Evolutionary conservation across 1,139 yeast genomes (phyloP), one percentile per base, ranked within the genome.

Genomic region (Debaryomyces coudertii): DNA sequence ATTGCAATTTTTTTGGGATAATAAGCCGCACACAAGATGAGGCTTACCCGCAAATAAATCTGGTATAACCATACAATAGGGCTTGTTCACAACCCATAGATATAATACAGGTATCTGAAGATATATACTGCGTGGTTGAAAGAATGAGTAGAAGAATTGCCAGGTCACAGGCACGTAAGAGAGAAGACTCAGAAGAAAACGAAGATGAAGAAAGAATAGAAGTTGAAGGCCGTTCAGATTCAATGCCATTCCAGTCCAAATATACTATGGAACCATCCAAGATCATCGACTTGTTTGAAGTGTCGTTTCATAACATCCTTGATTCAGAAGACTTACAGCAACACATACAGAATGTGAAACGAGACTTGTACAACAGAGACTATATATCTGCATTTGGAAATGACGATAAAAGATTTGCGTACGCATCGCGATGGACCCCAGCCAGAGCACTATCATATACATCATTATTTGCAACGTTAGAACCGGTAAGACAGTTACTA

Each of bases 401-500:
- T 43, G 84, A 79, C 46, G 78, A 74, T 44, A 84, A 86, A 55
- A 69, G 95, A 41, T 77, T 78, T 54, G 96, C 95, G 0, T 90
- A 90, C 58, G 88, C 85, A 12, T 80, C 85, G 16, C 70, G 97
- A 54, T 90, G 97, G 97, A 79, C 95, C 0, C 93, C 96, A 0
- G 82, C 95, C 0, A 70, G 96, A 46, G 83, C 96, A 0, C 70
- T 88, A 45, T 83, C 90, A 1, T 90, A 89, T 60, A 65, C 86
- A 2, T 80, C 90, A 1, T 69, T 89, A 25, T 83, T 88, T 57
- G 71, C 81, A 2, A 68, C 77, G 14, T 66, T 84, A 31, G 63
- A 60, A 6, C 76, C 77, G 1, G 62, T 84, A 4, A 63, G 64
- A 23, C 64, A 68, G 2, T 48, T 76, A 7, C 57, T 82, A 14